These are phyloP conservation scores for Blastocystis sp. DNA, from an alignment of 352 stramenopile species.

Conservation along the genomic window DNA sequence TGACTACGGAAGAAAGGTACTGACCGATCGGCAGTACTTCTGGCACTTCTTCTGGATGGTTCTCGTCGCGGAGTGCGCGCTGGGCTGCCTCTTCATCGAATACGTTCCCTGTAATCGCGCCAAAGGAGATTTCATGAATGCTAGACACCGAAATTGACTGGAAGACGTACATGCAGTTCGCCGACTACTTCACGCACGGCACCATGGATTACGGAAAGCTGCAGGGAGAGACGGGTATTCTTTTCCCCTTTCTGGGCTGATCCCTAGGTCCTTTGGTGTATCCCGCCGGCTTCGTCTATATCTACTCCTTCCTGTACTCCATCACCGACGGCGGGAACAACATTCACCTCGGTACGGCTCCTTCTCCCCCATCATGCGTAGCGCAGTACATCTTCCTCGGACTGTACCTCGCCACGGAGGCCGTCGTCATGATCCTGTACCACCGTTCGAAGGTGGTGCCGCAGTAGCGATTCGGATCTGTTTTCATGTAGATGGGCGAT, in stretches of 20 bases:
- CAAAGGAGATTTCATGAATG: not conserved
- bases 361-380: conserved; percentile 69
- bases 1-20: conserved; percentile 50
- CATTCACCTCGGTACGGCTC: conserved; percentile 75
- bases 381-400: conserved; percentile 89
- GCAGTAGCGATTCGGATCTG: not conserved
- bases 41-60: conserved; percentile 67
- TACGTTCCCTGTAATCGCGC: conserved; percentile 59
- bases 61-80: conserved; percentile 17
- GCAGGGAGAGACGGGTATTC: conserved; percentile 81
- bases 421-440: conserved; percentile 85
- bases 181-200: conserved; percentile 85
- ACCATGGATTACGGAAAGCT: conserved; percentile 93
- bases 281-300: conserved; percentile 92
- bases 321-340: conserved; percentile 83
- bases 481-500: conserved; percentile 77
- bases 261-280: conserved; percentile 89
- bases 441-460: conserved; percentile 68
- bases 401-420: conserved; percentile 88
- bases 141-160: conserved; percentile 97
- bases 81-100: conserved; percentile 56
- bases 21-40: conserved; percentile 67
- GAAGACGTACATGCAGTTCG: conserved; percentile 97
- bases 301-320: conserved; percentile 88
- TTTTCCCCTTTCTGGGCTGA: not conserved